Base-by-base conservation (phyloP, 148 eudicot genomes). In the Rhododendron williamsianum region DNA sequence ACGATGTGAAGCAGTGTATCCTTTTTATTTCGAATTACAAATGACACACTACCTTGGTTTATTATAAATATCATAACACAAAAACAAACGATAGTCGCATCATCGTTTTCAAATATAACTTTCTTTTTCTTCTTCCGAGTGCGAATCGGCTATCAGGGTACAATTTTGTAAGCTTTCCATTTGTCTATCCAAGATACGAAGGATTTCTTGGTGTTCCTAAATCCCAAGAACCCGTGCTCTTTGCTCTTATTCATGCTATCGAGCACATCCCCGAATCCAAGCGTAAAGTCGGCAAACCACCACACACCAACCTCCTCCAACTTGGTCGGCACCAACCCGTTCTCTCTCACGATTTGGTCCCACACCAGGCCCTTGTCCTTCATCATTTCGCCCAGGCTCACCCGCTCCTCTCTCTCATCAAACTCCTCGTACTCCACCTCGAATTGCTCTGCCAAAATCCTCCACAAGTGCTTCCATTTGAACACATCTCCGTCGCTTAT, bases 391-490 rank as follows among this genome's bases (percentile, higher is more conserved):
- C 0, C 60, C 87, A 86, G 0, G 16, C 58, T 86, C 80, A 56
- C 36, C 6, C 0, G 10, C 43, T 7, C 78, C 81, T 82, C 84
- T 0, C n/a, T 27, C 16, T 81, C 87, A 51, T 85, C 87, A 25
- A 81, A 86, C 19, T 81, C 87, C 19, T 48, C 84, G 21, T 54
- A 81, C 18, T 86, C 84, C 2, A 73, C 81, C 15, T 48, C 87
- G 13, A 73, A 86, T 54, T 86, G 27, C 9, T 81, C 84, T 0
- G 87, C 84, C 56, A 86, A 19, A 9, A 81, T 65, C 11, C 4
- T 25, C 87, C 87, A 86, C 12, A 72, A 11, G 4, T 86, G 87
- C 71, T 86, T 86, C 87, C 87, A 86, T 45, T 86, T 86, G 71
- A 51, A 71, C 41, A 81, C 87, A 27, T 86, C 87, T 1, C 87